phyloP scores from a whole-genome alignment of 805 yeast genomes.

The Candida corydali region DNA sequence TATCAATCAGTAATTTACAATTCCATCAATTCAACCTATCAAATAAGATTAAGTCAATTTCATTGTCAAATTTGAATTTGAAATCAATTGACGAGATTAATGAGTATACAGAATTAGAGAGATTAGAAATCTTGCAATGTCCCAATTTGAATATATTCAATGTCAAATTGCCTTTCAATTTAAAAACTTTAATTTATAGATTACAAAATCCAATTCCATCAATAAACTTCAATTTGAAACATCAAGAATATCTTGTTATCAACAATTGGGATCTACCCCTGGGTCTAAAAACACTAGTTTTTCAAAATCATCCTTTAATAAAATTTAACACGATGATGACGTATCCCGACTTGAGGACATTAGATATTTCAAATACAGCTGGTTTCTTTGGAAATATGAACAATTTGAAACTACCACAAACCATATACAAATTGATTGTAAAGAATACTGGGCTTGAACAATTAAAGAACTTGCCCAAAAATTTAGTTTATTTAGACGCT shows the following conservation, averaged over 20 bases:
- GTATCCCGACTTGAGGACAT: constrained; percentile 1
- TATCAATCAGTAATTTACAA: neutral
- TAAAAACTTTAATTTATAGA: neutral
- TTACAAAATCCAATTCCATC: neutral
- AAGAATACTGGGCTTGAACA: constrained; percentile 1
- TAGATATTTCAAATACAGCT: constrained; percentile 4
- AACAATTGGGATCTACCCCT: constrained; percentile 1
- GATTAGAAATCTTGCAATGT: constrained; percentile 4
- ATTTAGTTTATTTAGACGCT: neutral
- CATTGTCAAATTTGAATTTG: constrained; percentile 2
- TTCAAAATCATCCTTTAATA: constrained; percentile 6
- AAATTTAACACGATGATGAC: neutral
- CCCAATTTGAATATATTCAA: constrained; percentile 4
- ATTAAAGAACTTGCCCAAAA: constrained; percentile 1
- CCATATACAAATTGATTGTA: neutral
- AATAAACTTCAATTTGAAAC: neutral
- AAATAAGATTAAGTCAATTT: neutral
- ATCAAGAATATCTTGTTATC: neutral
- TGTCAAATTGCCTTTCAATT: constrained; percentile 1
- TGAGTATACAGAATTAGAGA: neutral
- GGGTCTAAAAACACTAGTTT: neutral
- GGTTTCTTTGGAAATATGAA: constrained; percentile 5
- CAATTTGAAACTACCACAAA: constrained; percentile 1
- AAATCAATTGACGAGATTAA: constrained; percentile 1
- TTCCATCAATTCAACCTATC: constrained; percentile 3